Conservation (phyloP, 148 eudicot species). For the Vaccinium macrocarpon region DNA sequence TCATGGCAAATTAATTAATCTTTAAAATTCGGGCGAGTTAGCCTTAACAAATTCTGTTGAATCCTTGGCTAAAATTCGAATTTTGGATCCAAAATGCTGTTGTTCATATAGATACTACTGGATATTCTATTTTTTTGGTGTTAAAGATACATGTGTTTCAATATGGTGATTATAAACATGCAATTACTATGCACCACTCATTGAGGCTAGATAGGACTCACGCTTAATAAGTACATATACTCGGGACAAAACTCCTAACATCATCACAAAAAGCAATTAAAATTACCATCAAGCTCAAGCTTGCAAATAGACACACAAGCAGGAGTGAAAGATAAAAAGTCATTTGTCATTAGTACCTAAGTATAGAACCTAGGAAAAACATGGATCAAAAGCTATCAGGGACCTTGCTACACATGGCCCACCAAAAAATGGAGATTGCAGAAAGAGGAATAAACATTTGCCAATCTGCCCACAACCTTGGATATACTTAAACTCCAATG, state of each 20-base stretch:
- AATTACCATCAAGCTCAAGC: neutral
- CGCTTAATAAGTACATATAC: too few species aligned
- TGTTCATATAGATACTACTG: too few species aligned
- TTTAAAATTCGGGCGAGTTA: too few species aligned
- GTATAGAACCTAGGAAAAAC: conserved; percentile 17
- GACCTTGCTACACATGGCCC: conserved; percentile 28
- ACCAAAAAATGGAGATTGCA: conserved; percentile 24
- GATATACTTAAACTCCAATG: conserved; percentile 1
- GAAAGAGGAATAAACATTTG: conserved; percentile 18
- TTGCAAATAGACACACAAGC: neutral
- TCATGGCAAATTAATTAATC: too few species aligned
- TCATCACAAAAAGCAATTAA: neutral
- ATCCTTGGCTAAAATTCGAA: too few species aligned
- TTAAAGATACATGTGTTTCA: too few species aligned
- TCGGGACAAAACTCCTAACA: neutral
- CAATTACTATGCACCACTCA: too few species aligned
- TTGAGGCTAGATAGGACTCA: too few species aligned
- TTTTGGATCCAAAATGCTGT: too few species aligned
- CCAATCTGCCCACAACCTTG: neutral
- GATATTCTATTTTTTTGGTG: too few species aligned
- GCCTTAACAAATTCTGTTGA: too few species aligned
- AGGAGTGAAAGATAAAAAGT: neutral
- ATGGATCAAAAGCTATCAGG: conserved; percentile 21
- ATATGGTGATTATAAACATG: too few species aligned
- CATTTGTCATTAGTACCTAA: conserved; percentile 13